Base-by-base conservation (phyloP, 2,329 filamentous ascomycete genomes). In the Fusarium sp. region DNA sequence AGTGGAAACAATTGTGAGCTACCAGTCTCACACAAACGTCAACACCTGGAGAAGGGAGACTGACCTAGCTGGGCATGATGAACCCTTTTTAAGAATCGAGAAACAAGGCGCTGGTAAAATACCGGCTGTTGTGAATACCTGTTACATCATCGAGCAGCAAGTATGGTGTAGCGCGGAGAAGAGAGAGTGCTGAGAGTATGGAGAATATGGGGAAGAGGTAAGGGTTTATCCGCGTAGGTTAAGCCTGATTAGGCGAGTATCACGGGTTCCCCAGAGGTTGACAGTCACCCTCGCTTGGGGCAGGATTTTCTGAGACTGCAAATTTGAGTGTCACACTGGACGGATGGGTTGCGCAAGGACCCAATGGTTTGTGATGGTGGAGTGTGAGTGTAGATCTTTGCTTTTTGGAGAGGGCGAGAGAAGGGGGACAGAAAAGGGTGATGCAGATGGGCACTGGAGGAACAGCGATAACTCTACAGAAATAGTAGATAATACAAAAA, bases 311-410 rank as follows among this genome's bases (percentile, higher is more conserved):
- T 60, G 45, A 66, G 33, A 33, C 33, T 70, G 49, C 47, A 70
- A 70, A 73, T 61, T 73, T 45, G 55, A 73, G 47, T 57, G 70
- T 73, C 58, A 72, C 70, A 56, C 66, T 52, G 13, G 8, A 31
- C 28, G 6, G 18, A 35, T 35, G 33, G 33, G 33, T 35, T 42
- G 33, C 6, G 33, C 24, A 24, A 17, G 24, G 41, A 31, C 54
- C 66, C 59, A 66, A 66, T 31, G 24, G 26, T 35, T 35, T 35
- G n/a, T 31, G 44, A 11, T 47, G 28, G 63, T 52, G 62, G 45
- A 55, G 51, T 61, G 44, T 7, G 22, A 17, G 22, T 35, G 63
- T 42, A 57, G 70, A 73, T 73, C 55, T 47, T 70, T 56, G 42
- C 70, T 66, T 11, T 42, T 66, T 68, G 26, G 11, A 44, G 62